phyloP scores from a whole-genome alignment of 2,329 filamentous ascomycete genomes.

The Fusarium beomiforme region DNA sequence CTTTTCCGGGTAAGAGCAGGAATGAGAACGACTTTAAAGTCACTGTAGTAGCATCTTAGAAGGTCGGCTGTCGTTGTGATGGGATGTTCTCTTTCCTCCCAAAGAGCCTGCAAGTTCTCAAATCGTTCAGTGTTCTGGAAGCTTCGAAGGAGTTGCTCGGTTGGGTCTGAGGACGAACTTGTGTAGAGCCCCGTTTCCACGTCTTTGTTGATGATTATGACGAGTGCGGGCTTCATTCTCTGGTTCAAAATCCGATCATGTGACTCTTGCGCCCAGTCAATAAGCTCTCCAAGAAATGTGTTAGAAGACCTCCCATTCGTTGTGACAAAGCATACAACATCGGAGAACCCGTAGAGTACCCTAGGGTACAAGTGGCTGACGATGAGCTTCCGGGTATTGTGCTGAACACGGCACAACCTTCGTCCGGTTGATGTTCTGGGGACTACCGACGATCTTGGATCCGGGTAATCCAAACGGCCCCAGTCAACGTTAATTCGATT shows the following conservation, averaged over 20 bases:
- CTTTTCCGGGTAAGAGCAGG: background rate
- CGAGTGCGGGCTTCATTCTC: conserved; percentile 1
- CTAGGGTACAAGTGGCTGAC: conserved; percentile 13
- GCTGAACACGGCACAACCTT: background rate
- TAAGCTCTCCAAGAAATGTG: background rate
- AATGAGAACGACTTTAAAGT: conserved; percentile 7
- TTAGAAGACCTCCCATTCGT: background rate
- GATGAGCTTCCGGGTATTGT: background rate
- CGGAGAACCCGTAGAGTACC: conserved; percentile 20
- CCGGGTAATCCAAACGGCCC: background rate
- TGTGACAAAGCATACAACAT: conserved; percentile 24
- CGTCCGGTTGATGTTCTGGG: background rate
- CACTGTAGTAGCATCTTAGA: conserved; percentile 14
- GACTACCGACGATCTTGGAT: background rate
- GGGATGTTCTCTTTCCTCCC: background rate
- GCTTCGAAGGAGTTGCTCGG: background rate
- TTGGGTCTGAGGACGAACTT: background rate
- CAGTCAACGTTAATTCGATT: conserved; percentile 1
- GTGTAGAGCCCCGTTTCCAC: background rate
- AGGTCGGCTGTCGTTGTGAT: background rate
- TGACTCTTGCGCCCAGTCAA: conserved; percentile 22
- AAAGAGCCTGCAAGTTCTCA: background rate
- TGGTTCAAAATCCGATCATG: conserved; percentile 20
- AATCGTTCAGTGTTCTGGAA: conserved; percentile 2
- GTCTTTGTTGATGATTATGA: conserved; percentile 23